A percentile compares a stretch with the other conserved stretches of the same genome.
These are phyloP conservation scores for Furcasterigmium furcatum DNA, from an alignment of 2,329 filamentous ascomycete genomes.

Conservation along the genomic window DNA sequence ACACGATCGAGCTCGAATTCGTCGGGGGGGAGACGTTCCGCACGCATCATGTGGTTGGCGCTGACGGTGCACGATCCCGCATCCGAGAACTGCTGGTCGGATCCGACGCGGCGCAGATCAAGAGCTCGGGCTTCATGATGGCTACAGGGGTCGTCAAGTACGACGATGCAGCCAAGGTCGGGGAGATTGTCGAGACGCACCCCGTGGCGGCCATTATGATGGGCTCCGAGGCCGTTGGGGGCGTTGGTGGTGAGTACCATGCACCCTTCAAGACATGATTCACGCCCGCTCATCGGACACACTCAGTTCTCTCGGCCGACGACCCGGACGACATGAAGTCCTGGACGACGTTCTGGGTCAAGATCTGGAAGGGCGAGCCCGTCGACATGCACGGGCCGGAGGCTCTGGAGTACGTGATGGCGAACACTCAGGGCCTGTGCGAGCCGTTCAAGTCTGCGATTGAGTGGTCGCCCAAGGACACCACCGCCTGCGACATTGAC, in stretches of 20 bases:
- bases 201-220: slow-evolving; percentile 25
- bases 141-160: slow-evolving; percentile 22
- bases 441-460: slow-evolving; percentile 27
- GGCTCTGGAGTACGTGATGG: slow-evolving; percentile 26
- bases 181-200: slow-evolving; percentile 20
- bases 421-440: slow-evolving; percentile 18
- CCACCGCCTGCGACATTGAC: slow-evolving; percentile 23
- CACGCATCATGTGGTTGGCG: slow-evolving; percentile 24
- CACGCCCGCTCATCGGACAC: neutral
- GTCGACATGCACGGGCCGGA: slow-evolving; percentile 26
- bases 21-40: slow-evolving; percentile 16
- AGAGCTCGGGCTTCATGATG: slow-evolving; percentile 22
- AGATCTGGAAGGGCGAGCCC: slow-evolving; percentile 25
- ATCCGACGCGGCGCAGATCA: slow-evolving; percentile 14
- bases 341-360: slow-evolving; percentile 31
- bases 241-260: slow-evolving; percentile 21
- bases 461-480: slow-evolving; percentile 26
- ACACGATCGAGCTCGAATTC: slow-evolving; percentile 18
- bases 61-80: slow-evolving; percentile 25
- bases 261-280: no score
- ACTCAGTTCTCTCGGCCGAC: slow-evolving; percentile 18
- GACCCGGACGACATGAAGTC: slow-evolving; percentile 16
- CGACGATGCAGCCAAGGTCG: slow-evolving; percentile 18
- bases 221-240: slow-evolving; percentile 21
- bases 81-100: slow-evolving; percentile 25